These are phyloP conservation scores for Ajuga chamaepitys DNA, from an alignment of 257 asterid species.

Conservation along the genomic window DNA sequence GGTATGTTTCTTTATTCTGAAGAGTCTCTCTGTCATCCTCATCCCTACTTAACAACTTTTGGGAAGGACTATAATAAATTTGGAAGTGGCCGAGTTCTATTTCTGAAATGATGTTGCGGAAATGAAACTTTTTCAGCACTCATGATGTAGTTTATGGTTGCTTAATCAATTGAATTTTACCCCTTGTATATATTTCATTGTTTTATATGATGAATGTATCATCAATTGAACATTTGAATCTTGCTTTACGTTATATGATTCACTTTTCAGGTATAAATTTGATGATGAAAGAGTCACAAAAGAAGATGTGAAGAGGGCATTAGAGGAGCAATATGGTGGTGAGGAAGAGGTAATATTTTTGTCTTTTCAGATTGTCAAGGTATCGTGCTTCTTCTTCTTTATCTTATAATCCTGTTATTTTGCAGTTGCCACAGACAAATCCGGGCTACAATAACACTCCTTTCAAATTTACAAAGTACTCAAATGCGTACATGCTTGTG, in stretches of 20 bases:
- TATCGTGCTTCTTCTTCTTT: neutral
- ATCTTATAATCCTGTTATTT: conserved; percentile 19
- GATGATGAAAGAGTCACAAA: conserved; percentile 98
- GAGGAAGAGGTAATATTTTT: conserved; percentile 81
- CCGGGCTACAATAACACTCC: conserved; percentile 97
- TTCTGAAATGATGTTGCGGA: neutral
- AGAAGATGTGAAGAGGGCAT: conserved; percentile 89
- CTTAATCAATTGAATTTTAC: neutral
- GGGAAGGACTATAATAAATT: neutral
- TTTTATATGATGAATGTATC: conserved; percentile 21
- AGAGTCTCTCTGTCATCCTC: neutral
- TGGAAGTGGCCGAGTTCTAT: neutral
- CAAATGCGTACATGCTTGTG: conserved; percentile 99
- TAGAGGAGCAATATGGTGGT: conserved; percentile 98
- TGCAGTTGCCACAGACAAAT: conserved; percentile 87
- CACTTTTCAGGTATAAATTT: conserved; percentile 69
- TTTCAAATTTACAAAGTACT: conserved; percentile 88
- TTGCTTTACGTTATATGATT: conserved; percentile 17
- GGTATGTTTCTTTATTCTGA: conserved; percentile 43
- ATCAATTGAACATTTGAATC: no score
- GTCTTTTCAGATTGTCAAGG: neutral
- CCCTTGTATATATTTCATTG: neutral
- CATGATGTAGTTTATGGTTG: neutral
- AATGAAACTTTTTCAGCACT: neutral
- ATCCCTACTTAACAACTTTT: neutral